Evolutionary conservation across 208 protist genomes (phyloP).

Genomic region (Herpetomonas tarakana): DNA sequence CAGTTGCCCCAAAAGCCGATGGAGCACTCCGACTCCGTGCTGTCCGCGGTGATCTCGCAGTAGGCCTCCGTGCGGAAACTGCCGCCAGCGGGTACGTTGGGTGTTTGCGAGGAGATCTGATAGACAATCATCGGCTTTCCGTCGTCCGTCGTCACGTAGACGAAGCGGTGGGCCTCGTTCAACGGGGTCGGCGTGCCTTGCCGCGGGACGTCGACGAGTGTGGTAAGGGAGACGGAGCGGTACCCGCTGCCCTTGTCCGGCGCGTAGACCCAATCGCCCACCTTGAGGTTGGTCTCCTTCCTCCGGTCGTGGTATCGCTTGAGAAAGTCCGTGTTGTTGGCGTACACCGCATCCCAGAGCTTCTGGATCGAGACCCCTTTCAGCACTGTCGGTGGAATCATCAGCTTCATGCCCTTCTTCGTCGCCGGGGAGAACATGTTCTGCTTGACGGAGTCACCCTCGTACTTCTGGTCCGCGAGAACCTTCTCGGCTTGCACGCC

Average conservation of each 20-base stretch:
- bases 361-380: conserved; percentile 73
- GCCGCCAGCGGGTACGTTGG: conserved; percentile 54
- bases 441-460: conserved; percentile 33
- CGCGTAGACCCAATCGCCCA: conserved; percentile 66
- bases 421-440: conserved; percentile 69
- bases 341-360: conserved; percentile 68
- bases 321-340: conserved; percentile 63
- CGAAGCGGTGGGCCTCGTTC: conserved; percentile 80
- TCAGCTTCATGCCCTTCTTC: conserved; percentile 65
- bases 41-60: conserved; percentile 60
- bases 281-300: conserved; percentile 55
- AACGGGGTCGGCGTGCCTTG: conserved; percentile 58
- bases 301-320: conserved; percentile 68
- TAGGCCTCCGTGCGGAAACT: conserved; percentile 79
- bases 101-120: conserved; percentile 84
- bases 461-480: conserved; percentile 61
- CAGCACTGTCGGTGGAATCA: conserved; percentile 49
- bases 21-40: conserved; percentile 43
- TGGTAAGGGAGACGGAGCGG: conserved; percentile 57
- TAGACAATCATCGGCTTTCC: conserved; percentile 53
- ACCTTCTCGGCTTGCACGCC: conserved; percentile 48
- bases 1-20: conserved; percentile 71
- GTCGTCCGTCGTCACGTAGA: conserved; percentile 38
- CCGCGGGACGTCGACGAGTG: conserved; percentile 59
- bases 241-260: conserved; percentile 71